Conservation (phyloP, 1,284 basidiomycete genomes). For the Trichosporon asahii region DNA sequence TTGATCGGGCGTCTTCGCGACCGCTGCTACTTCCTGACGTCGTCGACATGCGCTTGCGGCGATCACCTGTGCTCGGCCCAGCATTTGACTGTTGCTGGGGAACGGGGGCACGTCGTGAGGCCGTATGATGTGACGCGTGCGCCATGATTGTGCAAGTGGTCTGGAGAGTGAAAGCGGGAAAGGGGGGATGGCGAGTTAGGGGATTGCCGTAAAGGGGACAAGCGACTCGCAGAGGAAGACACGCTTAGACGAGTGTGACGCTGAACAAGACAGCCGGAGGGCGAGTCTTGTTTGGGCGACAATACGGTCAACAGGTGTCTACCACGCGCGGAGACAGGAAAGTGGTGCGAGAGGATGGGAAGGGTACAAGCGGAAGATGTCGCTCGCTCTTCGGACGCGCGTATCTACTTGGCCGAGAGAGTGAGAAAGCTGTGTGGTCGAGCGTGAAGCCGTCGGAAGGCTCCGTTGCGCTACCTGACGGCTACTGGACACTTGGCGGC, state of each 20-base stretch:
- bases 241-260: neutral
- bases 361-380: neutral
- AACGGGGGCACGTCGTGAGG: neutral
- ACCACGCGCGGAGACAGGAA: neutral
- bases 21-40: constrained; percentile 20
- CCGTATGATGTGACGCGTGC: neutral
- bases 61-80: constrained; percentile 3
- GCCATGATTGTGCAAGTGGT: neutral
- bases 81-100: constrained; percentile 1
- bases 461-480: neutral
- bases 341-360: neutral
- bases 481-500: neutral
- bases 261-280: neutral
- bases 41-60: constrained; percentile 21
- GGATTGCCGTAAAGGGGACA: constrained; percentile 6
- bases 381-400: neutral
- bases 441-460: neutral
- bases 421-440: neutral
- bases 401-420: constrained; percentile 1
- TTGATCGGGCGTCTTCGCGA: constrained; percentile 53
- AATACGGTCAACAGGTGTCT: neutral
- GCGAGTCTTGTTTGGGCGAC: neutral
- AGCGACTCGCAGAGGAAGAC: constrained; percentile 3
- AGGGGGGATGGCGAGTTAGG: constrained; percentile 1
- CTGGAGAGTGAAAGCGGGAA: neutral